Conservation (phyloP, 2,329 filamentous ascomycete species). For the Aspergillus melleus region DNA sequence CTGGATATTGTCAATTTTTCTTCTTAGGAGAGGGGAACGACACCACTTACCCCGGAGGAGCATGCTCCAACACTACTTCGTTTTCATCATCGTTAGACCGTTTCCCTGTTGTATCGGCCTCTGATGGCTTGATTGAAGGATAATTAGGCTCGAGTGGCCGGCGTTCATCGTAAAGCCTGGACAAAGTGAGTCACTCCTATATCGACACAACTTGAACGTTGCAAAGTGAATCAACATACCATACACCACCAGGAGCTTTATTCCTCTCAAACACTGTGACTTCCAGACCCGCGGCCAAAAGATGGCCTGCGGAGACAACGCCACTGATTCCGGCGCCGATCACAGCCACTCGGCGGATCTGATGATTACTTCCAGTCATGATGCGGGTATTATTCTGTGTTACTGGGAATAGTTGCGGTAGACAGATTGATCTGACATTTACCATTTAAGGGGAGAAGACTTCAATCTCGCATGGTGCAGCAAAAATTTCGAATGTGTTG, state of each 20-base stretch:
- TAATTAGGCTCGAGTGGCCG: slow-evolving; percentile 51
- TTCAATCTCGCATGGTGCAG: background rate
- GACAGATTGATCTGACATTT: background rate
- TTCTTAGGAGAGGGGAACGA: background rate
- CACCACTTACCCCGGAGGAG: slow-evolving; percentile 50
- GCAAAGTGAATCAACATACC: slow-evolving; percentile 41
- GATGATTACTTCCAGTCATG: slow-evolving; percentile 19
- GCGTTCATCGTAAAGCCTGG: slow-evolving; percentile 53
- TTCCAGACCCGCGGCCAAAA: slow-evolving; percentile 47
- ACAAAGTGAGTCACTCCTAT: no score
- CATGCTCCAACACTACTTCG: slow-evolving; percentile 34
- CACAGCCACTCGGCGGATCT: slow-evolving; percentile 41
- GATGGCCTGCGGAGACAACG: slow-evolving; percentile 48
- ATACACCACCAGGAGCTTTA: slow-evolving; percentile 55
- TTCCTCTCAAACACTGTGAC: slow-evolving; percentile 58
- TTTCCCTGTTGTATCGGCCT: slow-evolving; percentile 9
- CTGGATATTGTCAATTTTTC: slow-evolving; percentile 24
- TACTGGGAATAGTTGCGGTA: no score
- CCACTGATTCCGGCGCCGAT: slow-evolving; percentile 56
- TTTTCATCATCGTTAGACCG: background rate
- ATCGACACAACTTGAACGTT: no score
- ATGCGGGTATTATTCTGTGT: background rate
- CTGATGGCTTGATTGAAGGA: slow-evolving; percentile 19
- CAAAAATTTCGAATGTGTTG: background rate
- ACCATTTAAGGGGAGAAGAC: background rate